Conservation (phyloP, 208 protist genomes). For the Acanthamoeba pearcei region DNA sequence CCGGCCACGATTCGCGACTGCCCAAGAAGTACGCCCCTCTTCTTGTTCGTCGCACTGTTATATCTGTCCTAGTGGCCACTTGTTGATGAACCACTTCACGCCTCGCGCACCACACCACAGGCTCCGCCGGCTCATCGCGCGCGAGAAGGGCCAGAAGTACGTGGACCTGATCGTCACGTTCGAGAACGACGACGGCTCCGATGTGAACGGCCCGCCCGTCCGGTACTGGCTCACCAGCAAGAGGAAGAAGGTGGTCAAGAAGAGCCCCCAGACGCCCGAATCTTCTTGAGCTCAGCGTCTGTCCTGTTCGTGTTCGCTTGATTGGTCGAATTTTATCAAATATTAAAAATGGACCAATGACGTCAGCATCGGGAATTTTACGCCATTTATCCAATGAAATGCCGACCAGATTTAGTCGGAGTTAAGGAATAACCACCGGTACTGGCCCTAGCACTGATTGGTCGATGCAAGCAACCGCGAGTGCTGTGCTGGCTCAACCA, state of each 20-base stretch:
- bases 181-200: conserved; percentile 72
- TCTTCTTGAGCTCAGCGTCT: not conserved
- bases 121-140: conserved; percentile 55
- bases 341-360: no score
- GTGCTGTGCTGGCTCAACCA: no score
- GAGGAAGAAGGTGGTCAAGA: conserved; percentile 44
- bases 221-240: conserved; percentile 75
- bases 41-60: not conserved
- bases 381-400: no score
- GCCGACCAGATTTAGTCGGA: no score
- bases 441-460: no score
- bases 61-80: not conserved
- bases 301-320: no score
- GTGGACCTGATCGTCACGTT: conserved; percentile 82
- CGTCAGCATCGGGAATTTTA: no score
- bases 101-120: not conserved
- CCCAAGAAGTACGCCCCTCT: conserved; percentile 52
- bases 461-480: no score
- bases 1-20: conserved; percentile 77
- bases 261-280: not conserved
- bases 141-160: conserved; percentile 51
- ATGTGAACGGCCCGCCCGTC: conserved; percentile 78
- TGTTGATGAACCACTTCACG: not conserved
- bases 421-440: no score
- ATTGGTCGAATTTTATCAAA: no score